Evolutionary conservation across 306 rosid species (phyloP).

Genomic region (Macrotyloma uniflorum): DNA sequence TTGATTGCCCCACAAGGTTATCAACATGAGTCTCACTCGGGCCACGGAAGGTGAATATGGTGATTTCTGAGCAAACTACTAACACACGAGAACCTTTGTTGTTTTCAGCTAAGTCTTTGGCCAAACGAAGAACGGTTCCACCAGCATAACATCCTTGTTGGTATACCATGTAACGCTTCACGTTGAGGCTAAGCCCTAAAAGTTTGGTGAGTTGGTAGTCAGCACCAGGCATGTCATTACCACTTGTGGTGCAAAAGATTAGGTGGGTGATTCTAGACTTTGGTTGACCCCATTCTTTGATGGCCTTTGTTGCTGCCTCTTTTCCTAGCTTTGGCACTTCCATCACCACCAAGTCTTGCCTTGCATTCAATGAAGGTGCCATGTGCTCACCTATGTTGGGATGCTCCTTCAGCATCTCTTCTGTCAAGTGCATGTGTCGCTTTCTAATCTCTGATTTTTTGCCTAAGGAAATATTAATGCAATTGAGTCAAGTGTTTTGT

Average conservation of each 20-base stretch:
- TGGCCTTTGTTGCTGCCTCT: slow-evolving; percentile 46
- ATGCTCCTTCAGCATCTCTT: slow-evolving; percentile 34
- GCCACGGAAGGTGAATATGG: slow-evolving; percentile 32
- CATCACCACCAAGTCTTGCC: slow-evolving; percentile 44
- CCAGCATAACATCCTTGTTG: slow-evolving; percentile 40
- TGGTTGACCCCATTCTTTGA: slow-evolving; percentile 40
- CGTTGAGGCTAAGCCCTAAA: slow-evolving; percentile 23
- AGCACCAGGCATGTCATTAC: slow-evolving; percentile 43
- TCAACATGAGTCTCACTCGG: slow-evolving; percentile 34
- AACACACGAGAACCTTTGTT: slow-evolving; percentile 37
- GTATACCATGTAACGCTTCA: slow-evolving; percentile 46
- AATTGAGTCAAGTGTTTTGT: background rate
- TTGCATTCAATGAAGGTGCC: slow-evolving; percentile 44
- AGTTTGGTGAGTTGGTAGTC: slow-evolving; percentile 45
- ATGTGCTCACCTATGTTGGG: slow-evolving; percentile 32
- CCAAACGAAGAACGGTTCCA: slow-evolving; percentile 35
- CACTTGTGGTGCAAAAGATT: slow-evolving; percentile 39
- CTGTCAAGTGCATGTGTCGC: slow-evolving; percentile 41
- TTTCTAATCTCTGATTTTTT: slow-evolving; percentile 43
- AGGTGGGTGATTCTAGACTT: slow-evolving; percentile 39
- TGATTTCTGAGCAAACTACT: slow-evolving; percentile 34
- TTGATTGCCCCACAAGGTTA: slow-evolving; percentile 29
- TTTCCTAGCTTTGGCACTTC: slow-evolving; percentile 41
- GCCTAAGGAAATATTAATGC: slow-evolving; percentile 17
- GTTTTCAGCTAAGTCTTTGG: slow-evolving; percentile 39